phyloP scores from a whole-genome alignment of 768 basidiomycete species.

The Trametes cinnabarina region DNA sequence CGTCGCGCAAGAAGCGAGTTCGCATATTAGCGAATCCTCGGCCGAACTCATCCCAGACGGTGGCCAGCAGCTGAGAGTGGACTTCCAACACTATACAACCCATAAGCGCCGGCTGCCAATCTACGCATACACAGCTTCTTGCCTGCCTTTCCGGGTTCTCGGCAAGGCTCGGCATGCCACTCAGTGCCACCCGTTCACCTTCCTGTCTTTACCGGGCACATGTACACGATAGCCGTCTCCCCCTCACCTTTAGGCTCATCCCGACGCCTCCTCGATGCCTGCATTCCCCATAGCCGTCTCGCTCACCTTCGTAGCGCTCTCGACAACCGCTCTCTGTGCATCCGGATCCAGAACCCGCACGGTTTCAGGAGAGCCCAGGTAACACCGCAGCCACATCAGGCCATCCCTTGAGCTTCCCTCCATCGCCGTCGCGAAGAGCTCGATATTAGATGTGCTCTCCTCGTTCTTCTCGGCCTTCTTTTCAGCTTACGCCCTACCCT shows the following conservation, averaged over 20 bases:
- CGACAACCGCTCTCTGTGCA: not conserved
- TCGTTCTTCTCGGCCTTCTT: not conserved
- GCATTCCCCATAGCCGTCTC: no score
- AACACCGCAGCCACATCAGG: not conserved
- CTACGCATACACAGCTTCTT: not conserved
- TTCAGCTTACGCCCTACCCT: not conserved
- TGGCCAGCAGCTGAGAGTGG: not conserved
- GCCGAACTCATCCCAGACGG: not conserved
- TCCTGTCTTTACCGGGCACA: not conserved
- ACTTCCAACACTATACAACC: not conserved
- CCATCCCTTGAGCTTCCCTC: not conserved
- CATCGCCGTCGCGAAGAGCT: not conserved
- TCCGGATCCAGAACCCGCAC: no score
- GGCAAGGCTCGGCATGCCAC: not conserved
- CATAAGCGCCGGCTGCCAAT: not conserved
- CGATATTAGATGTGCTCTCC: not conserved
- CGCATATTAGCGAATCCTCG: not conserved
- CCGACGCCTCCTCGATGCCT: no score
- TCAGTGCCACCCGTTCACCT: not conserved
- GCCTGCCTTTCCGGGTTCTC: conserved; percentile 5
- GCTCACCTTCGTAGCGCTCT: not conserved
- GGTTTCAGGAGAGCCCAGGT: no score
- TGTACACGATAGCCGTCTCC: no score
- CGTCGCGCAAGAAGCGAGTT: not conserved
- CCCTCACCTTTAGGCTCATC: no score